phyloP scores from a whole-genome alignment of 2,329 filamentous ascomycete species.

The Stagonosporopsis rhizophila region DNA sequence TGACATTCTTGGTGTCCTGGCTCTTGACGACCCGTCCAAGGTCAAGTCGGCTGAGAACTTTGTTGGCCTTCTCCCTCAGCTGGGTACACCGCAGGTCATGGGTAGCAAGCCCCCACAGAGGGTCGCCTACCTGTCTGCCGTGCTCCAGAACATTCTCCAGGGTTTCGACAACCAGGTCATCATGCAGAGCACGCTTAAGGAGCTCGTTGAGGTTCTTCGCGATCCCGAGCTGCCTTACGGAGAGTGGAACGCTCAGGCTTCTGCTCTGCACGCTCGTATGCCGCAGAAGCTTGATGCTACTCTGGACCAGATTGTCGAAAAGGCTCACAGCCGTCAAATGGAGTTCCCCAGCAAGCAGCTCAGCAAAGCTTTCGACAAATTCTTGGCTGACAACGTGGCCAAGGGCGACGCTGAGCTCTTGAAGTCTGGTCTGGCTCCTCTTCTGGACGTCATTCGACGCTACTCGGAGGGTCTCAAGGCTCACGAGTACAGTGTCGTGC shows the following conservation, averaged over 20 bases:
- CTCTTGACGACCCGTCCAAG: constrained; percentile 91
- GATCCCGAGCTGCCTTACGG: constrained; percentile 92
- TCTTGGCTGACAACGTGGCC: constrained; percentile 84
- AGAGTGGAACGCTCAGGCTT: constrained; percentile 95
- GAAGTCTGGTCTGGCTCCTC: constrained; percentile 74
- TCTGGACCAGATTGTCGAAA: constrained; percentile 85
- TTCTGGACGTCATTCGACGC: constrained; percentile 77
- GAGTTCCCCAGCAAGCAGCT: constrained; percentile 95
- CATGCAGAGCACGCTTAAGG: constrained; percentile 85
- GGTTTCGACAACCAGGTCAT: constrained; percentile 98
- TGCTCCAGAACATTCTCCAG: constrained; percentile 84
- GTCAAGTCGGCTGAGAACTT: constrained; percentile 97
- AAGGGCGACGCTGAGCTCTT: constrained; percentile 76
- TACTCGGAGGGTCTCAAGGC: constrained; percentile 90
- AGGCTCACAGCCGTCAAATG: constrained; percentile 74
- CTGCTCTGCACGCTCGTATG: constrained; percentile 96
- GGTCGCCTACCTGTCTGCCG: constrained; percentile 77
- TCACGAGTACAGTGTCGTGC: constrained; percentile 86
- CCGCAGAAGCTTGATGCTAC: constrained; percentile 87
- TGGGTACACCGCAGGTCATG: constrained; percentile 84
- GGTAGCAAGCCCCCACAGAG: constrained; percentile 92
- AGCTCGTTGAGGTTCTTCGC: constrained; percentile 87
- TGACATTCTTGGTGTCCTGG: constrained; percentile 96
- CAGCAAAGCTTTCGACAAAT: constrained; percentile 82
- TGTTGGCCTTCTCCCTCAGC: constrained; percentile 84